Conservation (phyloP, 2,329 filamentous ascomycete species). For the Emmonsiellopsis sp. region DNA sequence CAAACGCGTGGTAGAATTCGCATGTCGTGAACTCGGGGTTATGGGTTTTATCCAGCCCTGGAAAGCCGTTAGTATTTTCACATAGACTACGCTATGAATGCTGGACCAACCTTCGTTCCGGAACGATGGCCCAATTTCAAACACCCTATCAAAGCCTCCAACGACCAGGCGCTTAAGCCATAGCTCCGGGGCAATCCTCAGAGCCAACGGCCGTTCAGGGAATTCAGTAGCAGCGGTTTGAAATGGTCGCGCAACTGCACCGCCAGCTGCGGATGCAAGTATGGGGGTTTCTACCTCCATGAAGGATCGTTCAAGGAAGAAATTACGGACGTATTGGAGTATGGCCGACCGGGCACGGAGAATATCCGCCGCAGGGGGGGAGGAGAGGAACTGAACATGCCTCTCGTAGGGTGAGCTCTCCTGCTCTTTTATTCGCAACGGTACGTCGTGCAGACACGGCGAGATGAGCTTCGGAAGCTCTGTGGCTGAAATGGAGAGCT, state of each 20-base stretch:
- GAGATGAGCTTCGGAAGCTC: slow-evolving; percentile 62
- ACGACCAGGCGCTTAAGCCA: slow-evolving; percentile 90
- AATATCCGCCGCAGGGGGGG: slow-evolving; percentile 56
- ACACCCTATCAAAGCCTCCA: slow-evolving; percentile 78
- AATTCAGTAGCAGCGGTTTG: slow-evolving; percentile 70
- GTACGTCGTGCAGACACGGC: slow-evolving; percentile 71
- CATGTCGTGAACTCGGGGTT: slow-evolving; percentile 97
- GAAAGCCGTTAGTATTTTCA: background rate
- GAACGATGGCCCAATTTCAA: slow-evolving; percentile 87
- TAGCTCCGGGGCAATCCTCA: slow-evolving; percentile 87
- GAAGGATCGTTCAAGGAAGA: slow-evolving; percentile 63
- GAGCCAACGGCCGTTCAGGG: slow-evolving; percentile 57
- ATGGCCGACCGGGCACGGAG: slow-evolving; percentile 66
- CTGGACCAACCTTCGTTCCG: slow-evolving; percentile 65
- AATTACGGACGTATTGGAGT: slow-evolving; percentile 62
- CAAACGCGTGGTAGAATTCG: slow-evolving; percentile 89
- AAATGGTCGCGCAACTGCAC: slow-evolving; percentile 80
- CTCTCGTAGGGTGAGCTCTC: slow-evolving; percentile 67
- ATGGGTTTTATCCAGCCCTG: slow-evolving; percentile 69
- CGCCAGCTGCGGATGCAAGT: slow-evolving; percentile 70
- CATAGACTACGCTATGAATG: too few relatives aligned
- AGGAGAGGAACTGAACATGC: slow-evolving; percentile 79
- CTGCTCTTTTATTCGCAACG: slow-evolving; percentile 57
- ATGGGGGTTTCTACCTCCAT: slow-evolving; percentile 88
- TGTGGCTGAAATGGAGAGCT: slow-evolving; percentile 63